phyloP scores from a whole-genome alignment of 2,329 filamentous ascomycete species.

The Trematosphaeria pertusa region DNA sequence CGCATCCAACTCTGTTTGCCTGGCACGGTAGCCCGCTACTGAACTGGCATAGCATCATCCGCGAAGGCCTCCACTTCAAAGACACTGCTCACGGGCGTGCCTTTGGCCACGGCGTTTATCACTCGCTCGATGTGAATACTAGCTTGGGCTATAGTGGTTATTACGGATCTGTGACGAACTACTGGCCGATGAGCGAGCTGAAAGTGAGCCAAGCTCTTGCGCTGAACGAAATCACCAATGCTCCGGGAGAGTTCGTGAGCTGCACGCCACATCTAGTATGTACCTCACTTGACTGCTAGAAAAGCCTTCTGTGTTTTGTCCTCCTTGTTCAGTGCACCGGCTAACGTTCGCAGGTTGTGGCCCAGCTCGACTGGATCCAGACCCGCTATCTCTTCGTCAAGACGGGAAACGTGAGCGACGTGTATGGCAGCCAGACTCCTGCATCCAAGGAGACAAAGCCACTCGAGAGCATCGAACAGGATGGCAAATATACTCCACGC shows the following conservation, averaged over 20 bases:
- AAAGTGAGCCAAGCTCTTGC: slow-evolving; percentile 68
- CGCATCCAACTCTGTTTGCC: slow-evolving; percentile 76
- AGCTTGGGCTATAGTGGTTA: slow-evolving; percentile 61
- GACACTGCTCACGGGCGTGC: slow-evolving; percentile 69
- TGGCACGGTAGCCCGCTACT: slow-evolving; percentile 80
- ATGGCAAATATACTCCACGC: slow-evolving; percentile 48
- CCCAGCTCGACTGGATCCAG: slow-evolving; percentile 84
- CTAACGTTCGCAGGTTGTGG: too few species aligned
- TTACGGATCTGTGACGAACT: neutral
- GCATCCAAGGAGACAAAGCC: slow-evolving; percentile 26
- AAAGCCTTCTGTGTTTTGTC: too few species aligned
- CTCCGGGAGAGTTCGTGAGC: slow-evolving; percentile 66
- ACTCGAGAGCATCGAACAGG: slow-evolving; percentile 46
- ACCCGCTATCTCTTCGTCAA: slow-evolving; percentile 81
- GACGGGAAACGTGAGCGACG: too few species aligned
- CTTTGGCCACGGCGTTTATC: slow-evolving; percentile 82
- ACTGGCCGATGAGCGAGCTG: slow-evolving; percentile 73
- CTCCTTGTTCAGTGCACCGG: too few species aligned
- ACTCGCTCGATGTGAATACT: slow-evolving; percentile 66
- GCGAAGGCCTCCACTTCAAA: slow-evolving; percentile 79
- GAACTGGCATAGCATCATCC: slow-evolving; percentile 92
- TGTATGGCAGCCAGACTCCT: neutral
- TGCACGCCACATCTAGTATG: slow-evolving; percentile 70
- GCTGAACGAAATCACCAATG: slow-evolving; percentile 86
- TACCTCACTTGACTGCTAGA: too few species aligned